Conservation (phyloP, 768 basidiomycete species). For the Sporobolomyces phaffii region DNA sequence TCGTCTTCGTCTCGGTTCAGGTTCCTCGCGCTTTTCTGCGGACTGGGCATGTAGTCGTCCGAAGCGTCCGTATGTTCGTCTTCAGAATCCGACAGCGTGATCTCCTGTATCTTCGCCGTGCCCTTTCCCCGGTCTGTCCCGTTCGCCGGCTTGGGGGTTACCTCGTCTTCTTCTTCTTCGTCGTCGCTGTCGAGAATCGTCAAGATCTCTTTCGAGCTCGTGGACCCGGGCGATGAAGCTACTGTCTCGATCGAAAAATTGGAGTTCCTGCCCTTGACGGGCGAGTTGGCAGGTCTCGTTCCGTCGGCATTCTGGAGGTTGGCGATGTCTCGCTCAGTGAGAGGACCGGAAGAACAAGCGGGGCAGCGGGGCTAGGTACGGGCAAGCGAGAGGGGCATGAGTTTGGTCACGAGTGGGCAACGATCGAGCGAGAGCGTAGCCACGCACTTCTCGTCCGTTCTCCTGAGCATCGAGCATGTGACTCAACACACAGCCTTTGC, state of each 20-base stretch:
- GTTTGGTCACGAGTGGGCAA: not conserved
- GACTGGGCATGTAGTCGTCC: slow-evolving; percentile 39
- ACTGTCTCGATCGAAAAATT: slow-evolving; percentile 19
- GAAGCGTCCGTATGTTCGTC: slow-evolving; percentile 30
- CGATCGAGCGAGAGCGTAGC: not conserved
- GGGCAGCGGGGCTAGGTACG: slow-evolving; percentile 56
- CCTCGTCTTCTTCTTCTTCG: slow-evolving; percentile 17
- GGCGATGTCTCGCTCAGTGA: slow-evolving; percentile 42
- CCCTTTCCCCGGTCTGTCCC: slow-evolving; percentile 21
- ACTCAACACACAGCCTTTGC: slow-evolving; percentile 80
- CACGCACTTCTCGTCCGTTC: slow-evolving; percentile 58
- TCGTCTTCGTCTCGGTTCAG: not conserved
- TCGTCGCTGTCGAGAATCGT: slow-evolving; percentile 25
- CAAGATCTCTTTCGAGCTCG: slow-evolving; percentile 23
- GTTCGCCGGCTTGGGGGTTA: not conserved
- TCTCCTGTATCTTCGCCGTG: slow-evolving; percentile 20
- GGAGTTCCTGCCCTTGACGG: slow-evolving; percentile 48
- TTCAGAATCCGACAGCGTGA: slow-evolving; percentile 25
- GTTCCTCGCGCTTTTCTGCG: slow-evolving; percentile 1
- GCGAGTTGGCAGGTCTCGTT: slow-evolving; percentile 53
- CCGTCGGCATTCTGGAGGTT: slow-evolving; percentile 44
- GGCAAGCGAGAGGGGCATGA: no score
- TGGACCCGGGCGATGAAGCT: slow-evolving; percentile 29
- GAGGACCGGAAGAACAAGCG: slow-evolving; percentile 54
- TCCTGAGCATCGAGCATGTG: slow-evolving; percentile 65